These are phyloP conservation scores for Xylaria nigripes DNA, from an alignment of 495 filamentous ascomycete genomes.

Conservation along the genomic window DNA sequence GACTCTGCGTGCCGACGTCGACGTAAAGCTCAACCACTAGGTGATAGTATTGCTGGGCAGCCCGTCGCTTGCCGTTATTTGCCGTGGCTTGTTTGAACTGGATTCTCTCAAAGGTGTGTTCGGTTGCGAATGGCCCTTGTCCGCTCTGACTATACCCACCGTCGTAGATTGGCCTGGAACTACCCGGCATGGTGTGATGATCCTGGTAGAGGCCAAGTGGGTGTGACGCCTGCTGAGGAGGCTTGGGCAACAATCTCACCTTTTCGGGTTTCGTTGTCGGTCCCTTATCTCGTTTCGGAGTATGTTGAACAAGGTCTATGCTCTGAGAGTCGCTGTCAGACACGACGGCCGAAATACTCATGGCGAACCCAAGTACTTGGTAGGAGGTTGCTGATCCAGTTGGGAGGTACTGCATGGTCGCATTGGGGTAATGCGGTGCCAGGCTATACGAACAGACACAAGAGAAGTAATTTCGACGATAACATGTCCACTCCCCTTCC, in stretches of 20 bases:
- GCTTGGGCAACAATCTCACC: conserved; percentile 59
- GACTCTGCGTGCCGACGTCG: conserved; percentile 49
- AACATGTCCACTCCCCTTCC: conserved; percentile 92
- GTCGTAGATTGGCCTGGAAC: conserved; percentile 32
- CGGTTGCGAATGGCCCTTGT: conserved; percentile 38
- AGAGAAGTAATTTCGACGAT: conserved; percentile 89
- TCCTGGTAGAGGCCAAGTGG: conserved; percentile 27
- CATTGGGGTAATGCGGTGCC: conserved; percentile 33
- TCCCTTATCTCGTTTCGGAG: conserved; percentile 89
- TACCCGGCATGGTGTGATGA: conserved; percentile 30
- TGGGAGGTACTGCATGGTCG: conserved; percentile 33
- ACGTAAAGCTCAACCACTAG: conserved; percentile 84
- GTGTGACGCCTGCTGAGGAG: conserved; percentile 42
- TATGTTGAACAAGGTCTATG: conserved; percentile 88
- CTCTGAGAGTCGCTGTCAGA: conserved; percentile 67
- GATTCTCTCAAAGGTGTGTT: conserved; percentile 81
- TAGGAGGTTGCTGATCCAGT: conserved; percentile 32
- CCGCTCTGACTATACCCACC: conserved; percentile 29
- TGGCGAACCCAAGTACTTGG: conserved; percentile 60
- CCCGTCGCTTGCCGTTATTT: conserved; percentile 89
- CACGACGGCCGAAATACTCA: conserved; percentile 82
- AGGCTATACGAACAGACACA: conserved; percentile 76
- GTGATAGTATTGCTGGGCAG: conserved; percentile 91
- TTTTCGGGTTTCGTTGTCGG: conserved; percentile 71
- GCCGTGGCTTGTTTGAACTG: conserved; percentile 96